phyloP scores from a whole-genome alignment of 257 asterid genomes.

The Catharanthus roseus region DNA sequence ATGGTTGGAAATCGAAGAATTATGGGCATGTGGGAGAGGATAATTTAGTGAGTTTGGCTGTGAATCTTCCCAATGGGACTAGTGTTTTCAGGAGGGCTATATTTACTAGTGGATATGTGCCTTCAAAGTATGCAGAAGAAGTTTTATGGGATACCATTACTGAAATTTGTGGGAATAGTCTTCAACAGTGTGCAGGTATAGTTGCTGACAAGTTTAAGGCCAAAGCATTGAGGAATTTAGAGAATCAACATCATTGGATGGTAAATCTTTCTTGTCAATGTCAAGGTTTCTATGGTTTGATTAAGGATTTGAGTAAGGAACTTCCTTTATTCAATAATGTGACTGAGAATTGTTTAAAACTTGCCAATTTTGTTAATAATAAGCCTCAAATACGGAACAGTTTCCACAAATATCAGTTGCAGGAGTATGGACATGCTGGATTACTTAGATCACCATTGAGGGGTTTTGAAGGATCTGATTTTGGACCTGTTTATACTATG shows the following conservation, averaged over 20 bases:
- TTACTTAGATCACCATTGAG: constrained; percentile 49
- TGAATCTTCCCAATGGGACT: constrained; percentile 95
- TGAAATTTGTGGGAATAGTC: constrained; percentile 63
- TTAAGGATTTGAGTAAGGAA: constrained; percentile 78
- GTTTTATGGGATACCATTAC: constrained; percentile 76
- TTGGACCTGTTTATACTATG: constrained; percentile 47
- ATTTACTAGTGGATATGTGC: constrained; percentile 58
- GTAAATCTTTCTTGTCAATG: constrained; percentile 82
- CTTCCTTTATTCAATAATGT: constrained; percentile 71
- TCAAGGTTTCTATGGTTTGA: constrained; percentile 63
- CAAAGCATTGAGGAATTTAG: constrained; percentile 68
- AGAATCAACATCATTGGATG: constrained; percentile 91
- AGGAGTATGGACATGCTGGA: constrained; percentile 79
- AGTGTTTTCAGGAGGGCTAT: constrained; percentile 69
- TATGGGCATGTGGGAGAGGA: constrained; percentile 39
- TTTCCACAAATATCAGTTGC: constrained; percentile 74
- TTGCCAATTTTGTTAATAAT: constrained; percentile 62
- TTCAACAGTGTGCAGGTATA: constrained; percentile 82
- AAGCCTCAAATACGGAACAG: constrained; percentile 61
- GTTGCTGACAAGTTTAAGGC: constrained; percentile 88
- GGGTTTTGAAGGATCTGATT: constrained; percentile 47
- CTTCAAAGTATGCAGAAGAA: constrained; percentile 76
- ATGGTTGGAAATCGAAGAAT: constrained; percentile 70
- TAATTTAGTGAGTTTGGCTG: constrained; percentile 57
- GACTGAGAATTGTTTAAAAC: constrained; percentile 59